Base-by-base conservation (phyloP, 1,139 yeast genomes). In the Yamadazyma friedrichii region DNA sequence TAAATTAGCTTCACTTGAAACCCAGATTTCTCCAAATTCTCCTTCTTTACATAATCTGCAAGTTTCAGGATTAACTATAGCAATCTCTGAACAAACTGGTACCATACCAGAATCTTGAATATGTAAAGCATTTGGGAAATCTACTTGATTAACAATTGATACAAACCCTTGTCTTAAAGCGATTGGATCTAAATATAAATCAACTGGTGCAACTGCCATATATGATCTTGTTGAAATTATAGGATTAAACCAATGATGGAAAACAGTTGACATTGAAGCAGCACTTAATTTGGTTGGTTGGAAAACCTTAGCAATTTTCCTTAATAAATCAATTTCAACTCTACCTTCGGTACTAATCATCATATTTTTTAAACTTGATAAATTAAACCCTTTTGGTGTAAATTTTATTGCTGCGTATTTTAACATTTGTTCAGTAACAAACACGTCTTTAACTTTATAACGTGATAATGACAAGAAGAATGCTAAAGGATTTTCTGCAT, bases 21-120 rank as follows among this genome's bases (percentile, higher is more conserved):
- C 94, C 98, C 98, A 93, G 35, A 93, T 89, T 64, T 93, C 98
- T 31, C 99, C 99, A 59, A 82, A 84, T 59, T 94, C 98, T n/a
- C 98, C 98, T 43, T 83, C 84, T 46, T 78, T 80, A 60, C 98
- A 93, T 13, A 89, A 66, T 40, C 69, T 66, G 38, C 78, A 64
- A 0, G 97, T 93, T 58, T 91, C 97, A 0, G 98, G 98, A 51
- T 94, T 94, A 4, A 93, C 98, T 47, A 93, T 87, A 1, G 96
- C 94, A 33, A 94, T 80, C 57, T 89, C 95, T 0, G 98, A 88
- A 56, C 95, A 88, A 12, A 89, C 93, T 0, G 97, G 95, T 0
- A 91, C 97, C 77, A 91, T 86, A 8, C 99, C 99, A 0, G 96
- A 87, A 57, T 94, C 98, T 54, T 89, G 96, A 12, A 94, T 67